Conservation (phyloP, 2,329 filamentous ascomycete species). For the Blastomyces gilchristii region DNA sequence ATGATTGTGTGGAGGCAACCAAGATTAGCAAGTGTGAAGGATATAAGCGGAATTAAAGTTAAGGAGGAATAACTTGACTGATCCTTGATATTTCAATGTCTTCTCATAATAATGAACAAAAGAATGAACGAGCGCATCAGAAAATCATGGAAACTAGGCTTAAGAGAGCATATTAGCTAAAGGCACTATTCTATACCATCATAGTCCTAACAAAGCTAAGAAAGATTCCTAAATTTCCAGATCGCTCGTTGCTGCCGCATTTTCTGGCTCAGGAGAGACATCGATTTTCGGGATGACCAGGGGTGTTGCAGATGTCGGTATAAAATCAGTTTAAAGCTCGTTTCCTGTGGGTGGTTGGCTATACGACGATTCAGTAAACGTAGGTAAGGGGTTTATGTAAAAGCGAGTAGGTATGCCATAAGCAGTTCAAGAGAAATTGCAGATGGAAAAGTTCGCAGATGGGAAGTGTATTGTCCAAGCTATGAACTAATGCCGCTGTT, state of each 20-base stretch:
- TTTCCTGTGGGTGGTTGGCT: not conserved
- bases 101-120: not conserved
- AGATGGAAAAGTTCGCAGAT: not conserved
- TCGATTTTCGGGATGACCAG: no score
- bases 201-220: no score
- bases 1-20: no score
- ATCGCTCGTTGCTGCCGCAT: no score
- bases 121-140: not conserved
- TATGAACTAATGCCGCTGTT: not conserved
- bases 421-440: not conserved
- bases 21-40: no score
- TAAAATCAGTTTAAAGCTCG: no score
- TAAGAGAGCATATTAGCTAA: not conserved
- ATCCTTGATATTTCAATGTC: no score
- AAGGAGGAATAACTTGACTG: no score
- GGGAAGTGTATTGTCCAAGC: not conserved
- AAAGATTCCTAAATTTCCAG: no score
- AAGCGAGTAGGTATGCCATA: not conserved
- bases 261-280: no score
- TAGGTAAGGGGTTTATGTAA: not conserved
- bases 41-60: no score
- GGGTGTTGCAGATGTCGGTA: no score
- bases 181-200: not conserved
- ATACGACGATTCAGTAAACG: not conserved
- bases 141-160: not conserved